A percentile compares a stretch with the other conserved stretches of the same genome.
Evolutionary conservation across 306 rosid species (phyloP).

Genomic region (Rubus parviflorus): DNA sequence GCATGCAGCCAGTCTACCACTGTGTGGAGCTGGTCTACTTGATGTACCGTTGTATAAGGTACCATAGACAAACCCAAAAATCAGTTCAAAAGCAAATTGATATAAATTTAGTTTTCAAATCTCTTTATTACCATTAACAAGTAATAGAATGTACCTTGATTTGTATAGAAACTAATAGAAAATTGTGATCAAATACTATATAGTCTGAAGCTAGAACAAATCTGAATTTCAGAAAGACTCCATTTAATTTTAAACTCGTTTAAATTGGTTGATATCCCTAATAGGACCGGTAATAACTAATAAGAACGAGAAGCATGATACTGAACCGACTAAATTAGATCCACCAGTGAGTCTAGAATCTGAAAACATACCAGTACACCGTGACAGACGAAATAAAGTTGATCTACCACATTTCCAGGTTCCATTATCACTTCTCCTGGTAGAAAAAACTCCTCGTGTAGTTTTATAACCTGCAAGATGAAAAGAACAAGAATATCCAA

Average conservation of each 20-base stretch:
- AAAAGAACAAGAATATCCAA: slow-evolving; percentile 23
- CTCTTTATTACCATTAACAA: too few relatives aligned
- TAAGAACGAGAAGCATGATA: slow-evolving; percentile 9
- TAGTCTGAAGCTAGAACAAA: too few relatives aligned
- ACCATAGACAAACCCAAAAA: not conserved
- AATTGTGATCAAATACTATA: too few relatives aligned
- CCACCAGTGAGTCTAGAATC: slow-evolving; percentile 10
- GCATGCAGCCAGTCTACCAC: not conserved
- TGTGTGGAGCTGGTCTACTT: not conserved
- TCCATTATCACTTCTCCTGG: slow-evolving; percentile 94
- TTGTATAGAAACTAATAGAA: too few relatives aligned
- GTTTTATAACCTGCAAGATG: slow-evolving; percentile 63
- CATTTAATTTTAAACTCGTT: too few relatives aligned
- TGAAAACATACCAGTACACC: slow-evolving; percentile 73
- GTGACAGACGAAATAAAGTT: slow-evolving; percentile 88
- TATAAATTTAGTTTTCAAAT: not conserved
- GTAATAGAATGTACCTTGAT: too few relatives aligned
- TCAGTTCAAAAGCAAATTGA: not conserved
- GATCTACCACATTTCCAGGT: slow-evolving; percentile 88
- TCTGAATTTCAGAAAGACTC: too few relatives aligned
- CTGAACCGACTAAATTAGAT: not conserved
- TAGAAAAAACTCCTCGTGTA: slow-evolving; percentile 95
- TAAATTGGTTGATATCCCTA: not conserved
- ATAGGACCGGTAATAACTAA: not conserved
- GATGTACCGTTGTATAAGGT: not conserved